Evolutionary conservation across 2,329 filamentous ascomycete genomes (phyloP), one percentile per base, ranked within the genome.

Genomic region (Pezicula carpinea): DNA sequence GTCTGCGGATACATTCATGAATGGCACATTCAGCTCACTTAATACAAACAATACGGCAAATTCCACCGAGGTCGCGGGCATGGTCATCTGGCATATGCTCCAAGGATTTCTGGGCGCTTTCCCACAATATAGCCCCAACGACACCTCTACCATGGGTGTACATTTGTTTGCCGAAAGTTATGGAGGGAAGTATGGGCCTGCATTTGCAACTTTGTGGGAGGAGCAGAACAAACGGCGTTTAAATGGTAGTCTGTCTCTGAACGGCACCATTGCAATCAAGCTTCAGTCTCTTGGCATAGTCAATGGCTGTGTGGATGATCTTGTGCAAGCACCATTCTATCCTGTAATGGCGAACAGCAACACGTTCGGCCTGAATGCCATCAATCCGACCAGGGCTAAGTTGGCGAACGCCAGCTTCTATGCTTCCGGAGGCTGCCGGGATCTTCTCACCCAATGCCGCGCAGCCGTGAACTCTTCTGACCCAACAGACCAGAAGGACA

Each of bases 121-220:
- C 46, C 77, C 77, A 0, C 69, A 70, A 42, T 79, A 80, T 56
- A 72, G 73, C 53, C 73, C 75, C 1, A 1, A 69, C 43, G 80
- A 82, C 53, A 80, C 76, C 4, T 66, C 73, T 0, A 57, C 51
- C 2, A 65, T 81, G 15, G 78, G 78, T 5, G 72, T 88, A 44
- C 82, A 82, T 55, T 66, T 88, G 4, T 87, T 85, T 51, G 75
- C 82, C 1, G 83, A 89, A 62, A 84, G 80, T 63, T 85, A 87
- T 61, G 79, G 83, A 29, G 86, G 86, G 11, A 77, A 81, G 47
- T 89, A 87, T 56, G 85, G 81, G 0, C 83, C 83, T 2, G 69
- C 77, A 1, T 85, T 87, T 56, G 80, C 81, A 10, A 69, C 71
- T 17, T 64, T 71, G 18, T 78, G 75, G 66, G 73, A 84, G 56